Percentiles rank a stretch among this genome's conserved stretches.
These are phyloP conservation scores for Solanum dulcamara DNA, from an alignment of 257 asterid species.

Conservation along the genomic window DNA sequence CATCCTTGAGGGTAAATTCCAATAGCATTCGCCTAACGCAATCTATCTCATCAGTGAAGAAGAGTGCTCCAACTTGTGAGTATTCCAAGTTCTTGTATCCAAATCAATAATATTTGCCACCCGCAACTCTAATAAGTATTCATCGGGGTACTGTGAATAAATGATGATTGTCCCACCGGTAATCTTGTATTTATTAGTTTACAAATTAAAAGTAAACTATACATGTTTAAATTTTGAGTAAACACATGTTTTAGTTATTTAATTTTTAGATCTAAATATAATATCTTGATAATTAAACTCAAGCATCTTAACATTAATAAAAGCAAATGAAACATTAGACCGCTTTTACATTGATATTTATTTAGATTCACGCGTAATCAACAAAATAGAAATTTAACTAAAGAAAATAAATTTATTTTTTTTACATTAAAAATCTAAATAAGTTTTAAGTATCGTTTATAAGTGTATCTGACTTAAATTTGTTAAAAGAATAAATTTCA, in stretches of 20 bases:
- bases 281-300: not conserved
- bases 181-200: not conserved
- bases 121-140: no score
- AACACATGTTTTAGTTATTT: not conserved
- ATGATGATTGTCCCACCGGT: no score
- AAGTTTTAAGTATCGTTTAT: fast-evolving
- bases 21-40: no score
- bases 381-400: not conserved
- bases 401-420: not conserved
- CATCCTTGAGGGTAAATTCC: no score
- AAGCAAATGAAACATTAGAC: not conserved
- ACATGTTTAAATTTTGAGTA: not conserved
- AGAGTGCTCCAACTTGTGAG: no score
- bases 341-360: not conserved
- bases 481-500: not conserved
- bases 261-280: not conserved
- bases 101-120: no score
- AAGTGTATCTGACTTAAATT: not conserved
- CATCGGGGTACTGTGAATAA: no score
- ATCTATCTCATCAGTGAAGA: no score
- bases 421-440: fast-evolving
- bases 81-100: no score
- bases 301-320: not conserved
- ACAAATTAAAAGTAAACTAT: not conserved
- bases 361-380: not conserved